Evolutionary conservation across 1,284 basidiomycete genomes (phyloP).

Genomic region (Ceratobasidium sp.): DNA sequence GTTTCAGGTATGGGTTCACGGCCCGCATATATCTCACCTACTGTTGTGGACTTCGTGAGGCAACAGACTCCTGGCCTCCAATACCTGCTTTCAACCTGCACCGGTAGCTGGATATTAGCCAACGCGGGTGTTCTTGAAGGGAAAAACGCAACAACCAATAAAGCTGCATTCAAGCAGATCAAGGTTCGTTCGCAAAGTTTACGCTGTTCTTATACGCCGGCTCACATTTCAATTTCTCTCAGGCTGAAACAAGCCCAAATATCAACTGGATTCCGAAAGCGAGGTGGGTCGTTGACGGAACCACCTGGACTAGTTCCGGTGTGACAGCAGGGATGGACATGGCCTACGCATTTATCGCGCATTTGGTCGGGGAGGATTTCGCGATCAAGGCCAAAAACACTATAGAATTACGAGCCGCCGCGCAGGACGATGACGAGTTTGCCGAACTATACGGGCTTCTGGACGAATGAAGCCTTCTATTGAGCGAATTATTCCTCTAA

Average conservation of each 20-base stretch:
- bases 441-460: constrained; percentile 48
- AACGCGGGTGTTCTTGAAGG: constrained; percentile 41
- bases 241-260: constrained; percentile 28
- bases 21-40: background rate
- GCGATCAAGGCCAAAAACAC: constrained; percentile 52
- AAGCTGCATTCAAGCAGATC: constrained; percentile 13
- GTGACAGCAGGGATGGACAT: constrained; percentile 59
- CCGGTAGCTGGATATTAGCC: constrained; percentile 36
- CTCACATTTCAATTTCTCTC: background rate
- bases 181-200: background rate
- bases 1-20: background rate
- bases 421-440: constrained; percentile 58
- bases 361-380: constrained; percentile 56
- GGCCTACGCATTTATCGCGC: constrained; percentile 58
- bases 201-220: background rate
- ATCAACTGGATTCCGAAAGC: constrained; percentile 57
- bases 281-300: constrained; percentile 60
- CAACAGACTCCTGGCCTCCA: constrained; percentile 17
- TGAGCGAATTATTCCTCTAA: no score
- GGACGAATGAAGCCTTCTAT: no score
- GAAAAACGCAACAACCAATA: constrained; percentile 45
- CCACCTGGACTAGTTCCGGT: constrained; percentile 60
- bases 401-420: constrained; percentile 55
- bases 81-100: constrained; percentile 44
- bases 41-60: constrained; percentile 17